Base-by-base conservation (phyloP, 2,329 filamentous ascomycete species). In the Proliferodiscus dingleyae region DNA sequence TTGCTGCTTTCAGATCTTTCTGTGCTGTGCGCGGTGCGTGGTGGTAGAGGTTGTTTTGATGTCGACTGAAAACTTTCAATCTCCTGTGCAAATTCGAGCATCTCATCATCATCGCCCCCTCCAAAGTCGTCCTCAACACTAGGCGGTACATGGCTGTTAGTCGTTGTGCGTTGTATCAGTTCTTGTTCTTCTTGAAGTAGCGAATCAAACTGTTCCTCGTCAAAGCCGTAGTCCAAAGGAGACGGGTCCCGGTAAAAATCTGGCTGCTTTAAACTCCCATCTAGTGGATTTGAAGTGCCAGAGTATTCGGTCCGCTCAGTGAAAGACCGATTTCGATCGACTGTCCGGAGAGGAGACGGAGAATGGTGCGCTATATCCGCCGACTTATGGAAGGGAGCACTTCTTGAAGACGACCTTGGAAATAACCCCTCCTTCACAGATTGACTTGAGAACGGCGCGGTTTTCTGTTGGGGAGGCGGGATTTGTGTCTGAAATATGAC, bases 51-150 rank as follows among this genome's bases (percentile, higher is more conserved):
- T 16, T 26, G 29, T 9, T 16, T 36, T n/a, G n/a, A n/a, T 3
- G 60, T 52, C 40, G 54, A 52, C 6, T 61, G 64, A 37, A 60
- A 53, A 24, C 66, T 66, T 43, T 72, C 70, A 32, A 71, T 58
- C 41, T 70, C 64, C 32, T 67, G 64, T 8, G 70, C 66, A 33
- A 69, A 56, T 43, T 72, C 63, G 19, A 71, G 59, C 50, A 72
- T 64, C 13, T 60, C 60, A 46, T 59, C 55, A 29, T 61, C 56
- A 22, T 66, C 65, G 37, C 66, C 64, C 30, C 49, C 49, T n/a
- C 53, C 56, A 41, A 55, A 57, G 30, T 57, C 51, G 32, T 58
- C 57, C 1, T 49, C 47, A 15, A 44, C 30, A 23, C 48, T 44
- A 2, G 45, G 42, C 7, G 29, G 16, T 22, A 37, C 24, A n/a